phyloP scores from a whole-genome alignment of 2,329 filamentous ascomycete genomes.

The Fusarium pseudograminearum region DNA sequence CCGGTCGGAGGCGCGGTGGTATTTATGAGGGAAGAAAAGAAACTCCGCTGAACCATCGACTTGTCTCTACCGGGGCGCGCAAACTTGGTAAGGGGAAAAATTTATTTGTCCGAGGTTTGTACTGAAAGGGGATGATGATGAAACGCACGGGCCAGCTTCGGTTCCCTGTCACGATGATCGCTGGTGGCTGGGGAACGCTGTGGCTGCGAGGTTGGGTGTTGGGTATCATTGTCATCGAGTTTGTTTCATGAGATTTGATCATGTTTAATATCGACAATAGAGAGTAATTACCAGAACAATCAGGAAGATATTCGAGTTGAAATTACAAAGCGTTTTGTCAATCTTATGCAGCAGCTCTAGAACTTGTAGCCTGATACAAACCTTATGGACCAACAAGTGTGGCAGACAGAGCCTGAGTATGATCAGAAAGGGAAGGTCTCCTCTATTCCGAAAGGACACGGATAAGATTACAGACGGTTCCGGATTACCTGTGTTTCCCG shows the following conservation, averaged over 20 bases:
- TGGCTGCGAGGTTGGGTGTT: constrained; percentile 27
- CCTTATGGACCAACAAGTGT: constrained; percentile 1
- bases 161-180: constrained; percentile 1
- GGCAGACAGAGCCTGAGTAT: constrained; percentile 5
- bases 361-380: neutral
- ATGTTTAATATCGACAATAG: neutral
- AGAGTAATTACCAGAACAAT: neutral
- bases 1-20: constrained; percentile 60
- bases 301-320: neutral
- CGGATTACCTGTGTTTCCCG: constrained; percentile 29
- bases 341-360: neutral
- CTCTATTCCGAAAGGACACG: constrained; percentile 15
- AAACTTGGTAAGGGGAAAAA: constrained; percentile 51
- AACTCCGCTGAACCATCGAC: constrained; percentile 52
- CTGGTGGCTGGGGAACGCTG: constrained; percentile 28
- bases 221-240: constrained; percentile 10
- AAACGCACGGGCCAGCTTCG: constrained; percentile 21
- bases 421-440: constrained; percentile 13
- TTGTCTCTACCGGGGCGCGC: constrained; percentile 56
- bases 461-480: constrained; percentile 10
- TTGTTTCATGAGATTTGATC: neutral
- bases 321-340: neutral
- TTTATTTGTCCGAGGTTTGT: constrained; percentile 52
- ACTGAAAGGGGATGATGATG: constrained; percentile 21
- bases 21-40: constrained; percentile 60